Conservation (phyloP, 768 basidiomycete species). For the Lactarius vividus region DNA sequence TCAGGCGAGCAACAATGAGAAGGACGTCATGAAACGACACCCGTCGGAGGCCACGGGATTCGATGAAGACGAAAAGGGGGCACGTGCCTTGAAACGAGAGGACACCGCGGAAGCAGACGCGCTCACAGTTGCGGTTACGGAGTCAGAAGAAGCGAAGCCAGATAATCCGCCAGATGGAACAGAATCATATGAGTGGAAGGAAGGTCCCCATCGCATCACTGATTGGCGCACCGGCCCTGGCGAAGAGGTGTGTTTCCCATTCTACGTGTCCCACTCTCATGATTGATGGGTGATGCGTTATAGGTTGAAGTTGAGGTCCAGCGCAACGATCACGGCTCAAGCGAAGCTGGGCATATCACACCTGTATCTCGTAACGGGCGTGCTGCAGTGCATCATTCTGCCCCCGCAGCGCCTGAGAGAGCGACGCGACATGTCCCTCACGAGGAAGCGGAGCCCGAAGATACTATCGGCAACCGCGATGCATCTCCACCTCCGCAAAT, state of each 20-base stretch:
- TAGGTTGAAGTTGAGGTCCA: conserved; percentile 40
- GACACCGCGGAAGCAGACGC: conserved; percentile 14
- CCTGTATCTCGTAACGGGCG: conserved; percentile 31
- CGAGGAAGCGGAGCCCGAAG: conserved; percentile 23
- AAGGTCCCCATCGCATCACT: conserved; percentile 64
- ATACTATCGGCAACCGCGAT: neutral
- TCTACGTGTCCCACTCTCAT: neutral
- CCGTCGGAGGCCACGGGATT: conserved; percentile 24
- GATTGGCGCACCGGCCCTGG: conserved; percentile 59
- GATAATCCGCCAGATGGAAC: conserved; percentile 47
- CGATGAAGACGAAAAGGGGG: conserved; percentile 27
- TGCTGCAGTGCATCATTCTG: conserved; percentile 31
- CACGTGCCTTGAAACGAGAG: conserved; percentile 28
- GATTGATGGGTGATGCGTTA: neutral
- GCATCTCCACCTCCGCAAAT: neutral
- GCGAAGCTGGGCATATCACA: conserved; percentile 33
- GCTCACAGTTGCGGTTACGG: conserved; percentile 22
- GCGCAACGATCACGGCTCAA: conserved; percentile 33
- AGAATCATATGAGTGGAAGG: conserved; percentile 59
- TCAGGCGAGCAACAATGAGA: conserved; percentile 33
- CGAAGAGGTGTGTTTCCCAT: conserved; percentile 54
- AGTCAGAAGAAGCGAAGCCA: conserved; percentile 31
- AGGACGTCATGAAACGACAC: conserved; percentile 1
- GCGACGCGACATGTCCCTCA: conserved; percentile 21
- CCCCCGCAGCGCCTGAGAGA: conserved; percentile 30